Evolutionary conservation across 2,329 filamentous ascomycete genomes (phyloP).

Genomic region (Pseudofabraea citricarpa): DNA sequence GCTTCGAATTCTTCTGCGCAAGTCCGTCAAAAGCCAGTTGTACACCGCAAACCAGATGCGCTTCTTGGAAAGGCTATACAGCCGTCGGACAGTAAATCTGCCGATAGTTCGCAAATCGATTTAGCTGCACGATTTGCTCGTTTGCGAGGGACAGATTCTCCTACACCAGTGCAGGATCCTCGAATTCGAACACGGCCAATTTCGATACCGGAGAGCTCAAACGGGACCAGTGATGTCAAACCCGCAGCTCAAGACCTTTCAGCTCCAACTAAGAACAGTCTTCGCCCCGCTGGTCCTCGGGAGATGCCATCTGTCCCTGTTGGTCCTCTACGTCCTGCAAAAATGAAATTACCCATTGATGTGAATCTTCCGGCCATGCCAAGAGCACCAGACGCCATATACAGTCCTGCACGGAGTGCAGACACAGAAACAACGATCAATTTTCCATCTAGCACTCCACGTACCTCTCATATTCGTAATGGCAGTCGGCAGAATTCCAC

Average conservation of each 20-base stretch:
- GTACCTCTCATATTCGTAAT: conserved; percentile 18
- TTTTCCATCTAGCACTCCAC: conserved; percentile 19
- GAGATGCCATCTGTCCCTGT: conserved; percentile 24
- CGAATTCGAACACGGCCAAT: conserved; percentile 47
- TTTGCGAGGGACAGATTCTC: conserved; percentile 36
- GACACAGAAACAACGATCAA: conserved; percentile 18
- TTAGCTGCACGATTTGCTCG: conserved; percentile 53
- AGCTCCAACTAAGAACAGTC: conserved; percentile 1
- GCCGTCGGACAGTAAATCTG: conserved; percentile 27
- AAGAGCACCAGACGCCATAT: conserved; percentile 29
- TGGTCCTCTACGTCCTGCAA: conserved; percentile 11
- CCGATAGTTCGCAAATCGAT: conserved; percentile 35
- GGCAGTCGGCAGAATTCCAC: conserved; percentile 17
- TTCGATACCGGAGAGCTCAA: conserved; percentile 28
- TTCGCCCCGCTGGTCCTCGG: conserved; percentile 19
- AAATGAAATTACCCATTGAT: conserved; percentile 13
- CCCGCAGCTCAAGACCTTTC: not conserved
- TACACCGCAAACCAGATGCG: conserved; percentile 64
- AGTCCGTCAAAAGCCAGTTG: conserved; percentile 31
- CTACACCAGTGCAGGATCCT: conserved; percentile 43
- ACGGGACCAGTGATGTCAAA: conserved; percentile 2
- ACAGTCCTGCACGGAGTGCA: conserved; percentile 26
- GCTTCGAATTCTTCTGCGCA: too few relatives aligned
- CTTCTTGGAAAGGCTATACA: conserved; percentile 57
- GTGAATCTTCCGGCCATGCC: conserved; percentile 25